phyloP scores from a whole-genome alignment of 495 filamentous ascomycete genomes.

The Neurospora terricola region DNA sequence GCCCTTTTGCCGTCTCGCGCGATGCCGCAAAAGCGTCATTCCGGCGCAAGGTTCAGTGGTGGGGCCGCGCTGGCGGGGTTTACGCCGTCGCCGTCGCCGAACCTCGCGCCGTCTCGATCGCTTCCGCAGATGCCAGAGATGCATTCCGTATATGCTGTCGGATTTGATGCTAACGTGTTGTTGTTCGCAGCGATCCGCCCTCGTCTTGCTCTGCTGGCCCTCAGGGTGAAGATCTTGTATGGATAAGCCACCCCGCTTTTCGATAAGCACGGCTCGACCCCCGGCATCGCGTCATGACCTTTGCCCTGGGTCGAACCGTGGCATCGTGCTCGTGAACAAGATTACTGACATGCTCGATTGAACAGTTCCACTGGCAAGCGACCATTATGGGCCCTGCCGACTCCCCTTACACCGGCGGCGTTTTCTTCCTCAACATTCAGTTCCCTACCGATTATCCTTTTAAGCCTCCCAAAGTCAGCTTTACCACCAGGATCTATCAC shows the following conservation, averaged over 20 bases:
- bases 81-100: background rate
- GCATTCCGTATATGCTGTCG: background rate
- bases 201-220: conserved; percentile 98
- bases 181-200: conserved; percentile 71
- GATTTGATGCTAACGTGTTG: conserved; percentile 30
- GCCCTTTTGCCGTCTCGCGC: conserved; percentile 6
- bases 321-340: background rate
- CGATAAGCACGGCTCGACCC: conserved; percentile 3
- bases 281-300: background rate
- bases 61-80: conserved; percentile 16
- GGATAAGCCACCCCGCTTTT: conserved; percentile 25
- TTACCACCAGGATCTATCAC: conserved; percentile 98
- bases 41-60: conserved; percentile 10
- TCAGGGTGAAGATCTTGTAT: conserved; percentile 93
- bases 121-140: background rate
- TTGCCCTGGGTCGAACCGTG: background rate
- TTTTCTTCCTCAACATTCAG: conserved; percentile 97
- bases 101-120: background rate
- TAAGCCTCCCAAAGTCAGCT: conserved; percentile 99
- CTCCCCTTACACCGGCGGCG: conserved; percentile 91
- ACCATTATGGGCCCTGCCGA: conserved; percentile 99
- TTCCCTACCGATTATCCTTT: conserved; percentile 99
- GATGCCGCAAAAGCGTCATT: conserved; percentile 10
- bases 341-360: conserved; percentile 22
- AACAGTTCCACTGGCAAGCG: conserved; percentile 98